Conservation (phyloP, 768 basidiomycete species). For the Psilocybe azurescens region DNA sequence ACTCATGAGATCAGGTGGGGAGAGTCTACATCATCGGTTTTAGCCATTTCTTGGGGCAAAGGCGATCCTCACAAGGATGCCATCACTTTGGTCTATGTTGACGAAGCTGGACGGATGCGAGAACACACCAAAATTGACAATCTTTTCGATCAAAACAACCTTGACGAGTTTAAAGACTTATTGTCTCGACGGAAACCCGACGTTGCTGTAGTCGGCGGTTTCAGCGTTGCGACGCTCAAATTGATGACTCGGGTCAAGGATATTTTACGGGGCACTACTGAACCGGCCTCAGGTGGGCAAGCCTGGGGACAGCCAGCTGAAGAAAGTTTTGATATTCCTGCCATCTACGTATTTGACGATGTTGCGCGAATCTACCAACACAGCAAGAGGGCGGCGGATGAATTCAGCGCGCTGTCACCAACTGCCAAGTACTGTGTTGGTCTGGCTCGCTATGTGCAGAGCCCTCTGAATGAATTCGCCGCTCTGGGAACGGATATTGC, state of each 20-base stretch:
- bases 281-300: conserved; percentile 30
- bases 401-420: conserved; percentile 78
- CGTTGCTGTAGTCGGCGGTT: conserved; percentile 89
- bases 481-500: conserved; percentile 86
- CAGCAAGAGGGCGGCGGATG: conserved; percentile 81
- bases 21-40: conserved; percentile 74
- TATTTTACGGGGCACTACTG: conserved; percentile 36
- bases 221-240: conserved; percentile 81
- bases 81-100: conserved; percentile 83
- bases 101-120: conserved; percentile 88
- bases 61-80: conserved; percentile 94
- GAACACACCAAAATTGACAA: conserved; percentile 91
- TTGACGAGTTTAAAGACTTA: conserved; percentile 82
- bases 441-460: conserved; percentile 91
- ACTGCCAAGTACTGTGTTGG: conserved; percentile 93
- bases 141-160: conserved; percentile 69
- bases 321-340: conserved; percentile 63
- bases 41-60: conserved; percentile 94
- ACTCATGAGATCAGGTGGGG: conserved; percentile 69
- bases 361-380: conserved; percentile 95
- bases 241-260: conserved; percentile 70
- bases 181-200: conserved; percentile 83
- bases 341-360: conserved; percentile 88
- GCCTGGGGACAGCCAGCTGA: conserved; percentile 39
- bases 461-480: conserved; percentile 92